A percentile compares a stretch with the other conserved stretches of the same genome.
These are phyloP conservation scores for Phoma sp. DNA, from an alignment of 2,329 filamentous ascomycete species.

Conservation along the genomic window DNA sequence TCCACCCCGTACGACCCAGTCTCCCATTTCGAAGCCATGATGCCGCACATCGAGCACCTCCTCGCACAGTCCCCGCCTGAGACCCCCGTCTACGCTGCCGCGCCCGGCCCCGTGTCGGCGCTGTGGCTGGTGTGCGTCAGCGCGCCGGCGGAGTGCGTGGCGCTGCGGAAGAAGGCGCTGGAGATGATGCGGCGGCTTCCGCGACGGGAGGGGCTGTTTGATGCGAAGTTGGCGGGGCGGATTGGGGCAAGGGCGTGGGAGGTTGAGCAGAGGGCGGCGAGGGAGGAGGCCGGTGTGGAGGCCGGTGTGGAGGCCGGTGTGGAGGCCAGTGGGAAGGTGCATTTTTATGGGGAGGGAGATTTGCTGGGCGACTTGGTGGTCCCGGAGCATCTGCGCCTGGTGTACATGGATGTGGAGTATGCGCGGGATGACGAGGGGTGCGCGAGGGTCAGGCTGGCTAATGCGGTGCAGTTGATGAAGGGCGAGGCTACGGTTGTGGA, in stretches of 20 bases:
- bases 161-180: constrained; percentile 33
- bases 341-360: too few relatives aligned
- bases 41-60: constrained; percentile 22
- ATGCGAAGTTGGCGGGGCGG: constrained; percentile 66
- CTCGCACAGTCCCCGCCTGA: constrained; percentile 4
- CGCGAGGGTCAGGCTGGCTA: constrained; percentile 30
- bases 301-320: constrained; percentile 17
- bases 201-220: constrained; percentile 57
- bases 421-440: constrained; percentile 21
- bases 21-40: constrained; percentile 22
- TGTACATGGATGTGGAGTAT: constrained; percentile 28
- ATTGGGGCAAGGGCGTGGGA: constrained; percentile 34
- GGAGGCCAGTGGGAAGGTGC: constrained; percentile 11
- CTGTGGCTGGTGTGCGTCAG: constrained; percentile 36
- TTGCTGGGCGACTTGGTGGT: constrained; percentile 16
- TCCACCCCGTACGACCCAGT: constrained; percentile 24
- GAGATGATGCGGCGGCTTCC: constrained; percentile 35
- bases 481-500: constrained; percentile 21
- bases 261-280: constrained; percentile 34
- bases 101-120: constrained; percentile 30
- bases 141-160: constrained; percentile 24
- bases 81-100: constrained; percentile 35
- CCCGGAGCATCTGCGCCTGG: constrained; percentile 29
- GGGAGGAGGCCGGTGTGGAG: constrained; percentile 18
- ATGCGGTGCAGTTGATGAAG: constrained; percentile 19